phyloP scores from a whole-genome alignment of 352 stramenopile species.

The Phytophthora sojae region DNA sequence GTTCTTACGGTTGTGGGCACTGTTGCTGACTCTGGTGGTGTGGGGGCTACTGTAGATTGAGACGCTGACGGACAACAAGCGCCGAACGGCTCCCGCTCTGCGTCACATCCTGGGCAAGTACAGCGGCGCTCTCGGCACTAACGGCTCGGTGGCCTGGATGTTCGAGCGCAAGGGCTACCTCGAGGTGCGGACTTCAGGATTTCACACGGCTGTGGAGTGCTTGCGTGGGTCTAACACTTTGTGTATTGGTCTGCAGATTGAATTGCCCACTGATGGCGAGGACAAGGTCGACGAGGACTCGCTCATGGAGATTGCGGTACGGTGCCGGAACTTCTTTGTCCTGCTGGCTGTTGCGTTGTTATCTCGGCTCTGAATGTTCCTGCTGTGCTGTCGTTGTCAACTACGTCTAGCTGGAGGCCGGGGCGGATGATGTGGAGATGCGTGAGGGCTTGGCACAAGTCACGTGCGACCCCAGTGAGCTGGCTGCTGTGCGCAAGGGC shows the following conservation, averaged over 20 bases:
- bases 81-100: constrained; percentile 79
- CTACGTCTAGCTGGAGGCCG: constrained; percentile 63
- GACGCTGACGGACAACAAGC: constrained; percentile 87
- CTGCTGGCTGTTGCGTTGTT: neutral
- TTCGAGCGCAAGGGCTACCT: constrained; percentile 88
- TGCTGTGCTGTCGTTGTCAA: neutral
- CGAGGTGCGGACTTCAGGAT: constrained; percentile 46
- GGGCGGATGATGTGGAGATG: constrained; percentile 75
- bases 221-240: no score
- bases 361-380: neutral
- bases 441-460: constrained; percentile 73
- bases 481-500: constrained; percentile 63
- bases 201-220: neutral
- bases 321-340: neutral
- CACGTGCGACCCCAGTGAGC: constrained; percentile 71
- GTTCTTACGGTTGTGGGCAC: neutral
- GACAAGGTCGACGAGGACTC: constrained; percentile 66
- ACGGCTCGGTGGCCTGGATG: constrained; percentile 85
- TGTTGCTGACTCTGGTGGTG: neutral
- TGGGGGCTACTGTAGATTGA: constrained; percentile 58
- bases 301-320: constrained; percentile 79
- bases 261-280: constrained; percentile 34
- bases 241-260: constrained; percentile 35
- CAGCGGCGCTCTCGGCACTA: constrained; percentile 72
- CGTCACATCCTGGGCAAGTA: constrained; percentile 81